These are phyloP conservation scores for Epichloe uncinata DNA, from an alignment of 2,329 filamentous ascomycete species.

Conservation along the genomic window DNA sequence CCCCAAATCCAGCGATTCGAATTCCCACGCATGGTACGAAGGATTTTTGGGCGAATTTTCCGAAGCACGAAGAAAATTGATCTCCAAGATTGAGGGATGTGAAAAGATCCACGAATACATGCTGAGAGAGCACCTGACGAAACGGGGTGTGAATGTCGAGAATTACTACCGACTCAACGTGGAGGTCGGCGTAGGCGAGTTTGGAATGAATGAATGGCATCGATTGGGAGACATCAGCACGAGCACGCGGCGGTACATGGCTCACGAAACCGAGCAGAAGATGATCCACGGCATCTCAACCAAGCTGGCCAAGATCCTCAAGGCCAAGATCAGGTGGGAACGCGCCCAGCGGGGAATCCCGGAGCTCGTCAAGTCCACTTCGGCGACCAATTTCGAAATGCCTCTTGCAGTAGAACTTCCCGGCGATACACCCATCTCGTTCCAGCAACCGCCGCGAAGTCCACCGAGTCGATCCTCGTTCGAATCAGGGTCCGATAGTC, in stretches of 20 bases:
- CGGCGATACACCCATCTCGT: conserved; percentile 34
- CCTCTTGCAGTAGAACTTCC: conserved; percentile 46
- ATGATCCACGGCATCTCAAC: conserved; percentile 65
- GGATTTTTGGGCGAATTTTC: conserved; percentile 86
- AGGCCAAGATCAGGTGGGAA: conserved; percentile 57
- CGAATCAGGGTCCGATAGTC: conserved; percentile 39
- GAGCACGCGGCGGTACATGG: conserved; percentile 72
- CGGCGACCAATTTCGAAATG: conserved; percentile 25
- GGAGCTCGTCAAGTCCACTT: conserved; percentile 29
- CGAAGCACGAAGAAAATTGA: conserved; percentile 72
- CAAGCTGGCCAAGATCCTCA: conserved; percentile 73
- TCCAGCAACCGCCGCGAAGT: conserved; percentile 23
- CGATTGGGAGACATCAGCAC: conserved; percentile 91
- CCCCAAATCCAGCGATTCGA: conserved; percentile 49
- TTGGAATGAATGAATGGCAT: conserved; percentile 98
- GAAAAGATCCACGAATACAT: conserved; percentile 83
- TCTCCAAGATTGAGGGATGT: conserved; percentile 89
- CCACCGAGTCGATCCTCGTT: conserved; percentile 38
- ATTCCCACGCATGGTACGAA: conserved; percentile 79
- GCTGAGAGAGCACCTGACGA: conserved; percentile 62
- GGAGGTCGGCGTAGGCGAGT: conserved; percentile 89
- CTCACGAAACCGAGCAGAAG: conserved; percentile 56
- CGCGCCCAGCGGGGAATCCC: conserved; percentile 28
- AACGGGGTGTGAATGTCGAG: conserved; percentile 68
- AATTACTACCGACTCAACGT: conserved; percentile 97